Evolutionary conservation across 306 rosid species (phyloP), one percentile per base, ranked within the genome.

Genomic region (Elaeagnus macrophylla): DNA sequence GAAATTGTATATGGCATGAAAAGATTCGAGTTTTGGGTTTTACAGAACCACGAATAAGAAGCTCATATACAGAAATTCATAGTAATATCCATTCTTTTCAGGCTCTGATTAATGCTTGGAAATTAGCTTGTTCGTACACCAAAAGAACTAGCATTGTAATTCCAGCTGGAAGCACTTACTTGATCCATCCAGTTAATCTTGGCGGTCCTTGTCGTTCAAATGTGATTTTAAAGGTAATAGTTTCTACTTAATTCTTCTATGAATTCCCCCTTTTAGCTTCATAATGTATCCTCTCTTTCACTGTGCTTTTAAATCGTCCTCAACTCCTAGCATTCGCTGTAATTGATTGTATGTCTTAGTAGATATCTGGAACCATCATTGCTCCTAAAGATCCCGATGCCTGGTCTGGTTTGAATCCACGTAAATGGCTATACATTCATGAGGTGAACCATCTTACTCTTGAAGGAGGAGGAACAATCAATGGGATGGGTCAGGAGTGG

Each of bases 401-500:
- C 15, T 90, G 97, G 97, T 5, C 38, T 37, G 84, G 81, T 57
- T 62, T 77, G 53, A 77, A 73, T 78, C 59, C 37, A 16, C 76
- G 83, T 1, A 90, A 81, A 74, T 90, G 95, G 91, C 70, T 90
- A 58, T 86, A 82, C 72, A 70, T 90, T 58, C 77, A 75, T 16
- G 72, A 78, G 63, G 79, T 90, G 71, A 83, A 78, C 65, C 83
- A 81, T 69, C 86, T 90, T 42, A 74, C 89, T 17, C 7, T 90
- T 13, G 80, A 80, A 38, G 97, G 97, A 12, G 86, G 88, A 40
- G 97, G 97, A 47, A 72, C 47, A 14, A 64, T 86, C 56, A 59
- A 90, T 49, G 97, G 97, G 59, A 86, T 70, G 94, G 97, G 97
- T 37, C 81, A 78, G 1, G 75, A 81, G 67, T 90, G 97, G 97